These are phyloP conservation scores for Penicillium olsonii DNA, from an alignment of 2,329 filamentous ascomycete species.

Conservation along the genomic window DNA sequence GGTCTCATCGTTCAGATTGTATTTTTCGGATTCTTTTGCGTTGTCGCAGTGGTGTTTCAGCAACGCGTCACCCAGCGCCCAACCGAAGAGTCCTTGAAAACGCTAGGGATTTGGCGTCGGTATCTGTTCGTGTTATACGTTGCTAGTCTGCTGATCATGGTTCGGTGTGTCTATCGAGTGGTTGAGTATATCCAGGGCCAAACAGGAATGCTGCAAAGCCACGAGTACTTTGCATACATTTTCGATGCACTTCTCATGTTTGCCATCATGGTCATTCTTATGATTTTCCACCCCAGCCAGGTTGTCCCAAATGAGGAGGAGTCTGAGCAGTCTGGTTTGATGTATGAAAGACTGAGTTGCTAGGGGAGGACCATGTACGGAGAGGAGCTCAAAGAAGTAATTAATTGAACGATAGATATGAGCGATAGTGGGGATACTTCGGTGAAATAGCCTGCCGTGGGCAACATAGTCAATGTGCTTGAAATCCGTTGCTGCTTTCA, in stretches of 20 bases:
- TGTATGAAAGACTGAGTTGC: too few species aligned
- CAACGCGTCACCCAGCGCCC: slow-evolving; percentile 34
- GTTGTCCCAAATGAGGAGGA: too few species aligned
- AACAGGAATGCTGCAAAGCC: slow-evolving; percentile 24
- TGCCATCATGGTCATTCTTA: slow-evolving; percentile 14
- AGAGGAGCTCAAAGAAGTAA: too few species aligned
- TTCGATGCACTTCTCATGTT: slow-evolving; percentile 36
- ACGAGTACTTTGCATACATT: slow-evolving; percentile 33
- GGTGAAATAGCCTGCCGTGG: too few species aligned
- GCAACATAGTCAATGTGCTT: too few species aligned
- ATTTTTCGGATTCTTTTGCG: slow-evolving; percentile 59
- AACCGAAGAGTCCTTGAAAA: slow-evolving; percentile 1
- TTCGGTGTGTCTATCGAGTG: slow-evolving; percentile 34
- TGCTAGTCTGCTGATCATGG: slow-evolving; percentile 29
- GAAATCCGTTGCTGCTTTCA: too few species aligned
- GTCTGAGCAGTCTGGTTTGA: too few species aligned
- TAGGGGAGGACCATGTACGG: too few species aligned
- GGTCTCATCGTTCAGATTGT: slow-evolving; percentile 61
- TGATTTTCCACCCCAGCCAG: neutral
- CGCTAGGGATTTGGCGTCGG: neutral
- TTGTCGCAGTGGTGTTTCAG: slow-evolving; percentile 54
- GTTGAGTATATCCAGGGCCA: slow-evolving; percentile 30
- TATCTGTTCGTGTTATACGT: slow-evolving; percentile 21
- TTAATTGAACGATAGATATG: too few species aligned
- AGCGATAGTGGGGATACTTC: too few species aligned